Conservation (phyloP, 139 green algal genomes). For the Closterium sp. region DNA sequence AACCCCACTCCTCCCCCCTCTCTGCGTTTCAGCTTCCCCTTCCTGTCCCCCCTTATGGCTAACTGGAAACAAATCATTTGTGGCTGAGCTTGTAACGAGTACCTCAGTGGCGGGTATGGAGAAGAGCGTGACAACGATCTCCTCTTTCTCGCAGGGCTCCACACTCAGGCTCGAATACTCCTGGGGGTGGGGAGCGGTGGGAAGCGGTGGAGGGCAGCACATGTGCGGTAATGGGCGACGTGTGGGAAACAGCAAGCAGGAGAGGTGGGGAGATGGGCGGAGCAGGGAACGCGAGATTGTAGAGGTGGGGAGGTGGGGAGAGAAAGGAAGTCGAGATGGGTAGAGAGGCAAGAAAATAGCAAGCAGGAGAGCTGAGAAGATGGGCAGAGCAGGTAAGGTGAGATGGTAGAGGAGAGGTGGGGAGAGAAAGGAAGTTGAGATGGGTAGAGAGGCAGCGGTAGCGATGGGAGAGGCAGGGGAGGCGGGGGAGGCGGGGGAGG, state of each 20-base stretch:
- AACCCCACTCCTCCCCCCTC: too few species aligned
- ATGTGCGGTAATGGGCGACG: neutral
- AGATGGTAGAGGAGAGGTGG: neutral
- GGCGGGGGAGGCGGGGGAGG: too few species aligned
- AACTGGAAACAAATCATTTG: too few species aligned
- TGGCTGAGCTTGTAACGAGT: neutral
- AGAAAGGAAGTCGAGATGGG: neutral
- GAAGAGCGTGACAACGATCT: conserved; percentile 37
- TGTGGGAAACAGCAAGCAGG: neutral
- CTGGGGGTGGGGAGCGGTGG: neutral
- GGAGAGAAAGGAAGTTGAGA: neutral
- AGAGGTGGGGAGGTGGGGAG: too few species aligned
- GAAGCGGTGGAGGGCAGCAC: too few species aligned
- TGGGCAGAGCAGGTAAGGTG: neutral
- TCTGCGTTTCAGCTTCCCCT: too few species aligned
- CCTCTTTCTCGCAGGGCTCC: conserved; percentile 11
- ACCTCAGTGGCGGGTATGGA: conserved; percentile 27
- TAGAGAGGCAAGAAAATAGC: too few species aligned
- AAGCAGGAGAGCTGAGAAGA: too few species aligned
- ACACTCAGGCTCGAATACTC: conserved; percentile 52
- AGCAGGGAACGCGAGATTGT: neutral
- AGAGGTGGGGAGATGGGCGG: neutral
- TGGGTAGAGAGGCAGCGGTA: too few species aligned
- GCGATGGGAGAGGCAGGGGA: too few species aligned
- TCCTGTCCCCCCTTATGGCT: too few species aligned